Percentiles rank a stretch among this genome's conserved stretches.
These are phyloP conservation scores for Lophium mytilinum DNA, from an alignment of 495 filamentous ascomycete species.

Conservation along the genomic window DNA sequence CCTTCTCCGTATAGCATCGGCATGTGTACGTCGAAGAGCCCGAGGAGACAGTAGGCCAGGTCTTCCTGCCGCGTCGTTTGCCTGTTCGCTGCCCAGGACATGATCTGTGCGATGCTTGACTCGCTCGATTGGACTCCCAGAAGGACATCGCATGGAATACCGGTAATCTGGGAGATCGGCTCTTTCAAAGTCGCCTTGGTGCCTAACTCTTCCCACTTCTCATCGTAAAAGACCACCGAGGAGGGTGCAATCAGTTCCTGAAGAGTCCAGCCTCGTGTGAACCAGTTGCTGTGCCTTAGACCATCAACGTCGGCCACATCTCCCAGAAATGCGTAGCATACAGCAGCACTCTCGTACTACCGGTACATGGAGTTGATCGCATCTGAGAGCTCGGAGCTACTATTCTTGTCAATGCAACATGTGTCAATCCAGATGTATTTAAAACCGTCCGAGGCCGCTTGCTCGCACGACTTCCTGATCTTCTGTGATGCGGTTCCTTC, in stretches of 20 bases:
- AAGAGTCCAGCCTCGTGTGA: neutral
- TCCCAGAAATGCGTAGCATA: slow-evolving; percentile 7
- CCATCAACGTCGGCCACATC: neutral
- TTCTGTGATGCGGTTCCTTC: neutral
- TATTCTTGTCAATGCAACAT: slow-evolving; percentile 1
- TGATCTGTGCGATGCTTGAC: neutral
- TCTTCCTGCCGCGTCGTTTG: neutral
- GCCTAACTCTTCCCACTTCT: slow-evolving; percentile 1
- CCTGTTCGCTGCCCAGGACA: slow-evolving; percentile 2
- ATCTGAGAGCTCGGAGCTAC: neutral
- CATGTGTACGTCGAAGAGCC: slow-evolving; percentile 4
- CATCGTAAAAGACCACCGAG: neutral
- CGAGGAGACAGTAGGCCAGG: slow-evolving; percentile 1
- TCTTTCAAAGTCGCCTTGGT: neutral
- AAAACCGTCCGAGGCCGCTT: neutral
- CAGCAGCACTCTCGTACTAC: neutral
- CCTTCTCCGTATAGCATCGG: slow-evolving; percentile 9
- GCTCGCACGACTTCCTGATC: neutral
- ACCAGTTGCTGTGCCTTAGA: neutral
- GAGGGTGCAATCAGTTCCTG: neutral
- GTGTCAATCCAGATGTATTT: neutral
- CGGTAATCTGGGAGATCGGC: neutral
- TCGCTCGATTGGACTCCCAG: too few relatives aligned
- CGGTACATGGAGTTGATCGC: neutral
- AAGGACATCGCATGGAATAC: too few relatives aligned